Percentiles rank a stretch among this genome's conserved stretches.
These are phyloP conservation scores for Eimeria mitis DNA, from an alignment of 169 alveolate genomes.

Conservation along the genomic window DNA sequence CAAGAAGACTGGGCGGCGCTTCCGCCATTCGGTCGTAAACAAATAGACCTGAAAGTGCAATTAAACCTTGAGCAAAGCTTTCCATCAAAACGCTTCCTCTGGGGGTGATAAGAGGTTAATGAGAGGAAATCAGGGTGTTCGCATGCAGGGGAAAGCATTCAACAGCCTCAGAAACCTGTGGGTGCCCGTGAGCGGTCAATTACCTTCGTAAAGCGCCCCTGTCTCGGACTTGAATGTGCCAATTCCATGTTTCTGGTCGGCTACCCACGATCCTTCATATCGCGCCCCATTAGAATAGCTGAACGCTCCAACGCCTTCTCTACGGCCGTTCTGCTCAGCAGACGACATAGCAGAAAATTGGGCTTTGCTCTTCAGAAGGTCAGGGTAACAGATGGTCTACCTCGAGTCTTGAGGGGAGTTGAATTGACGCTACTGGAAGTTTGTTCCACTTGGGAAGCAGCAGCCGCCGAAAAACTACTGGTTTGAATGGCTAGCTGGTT, in stretches of 20 bases:
- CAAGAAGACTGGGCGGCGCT: slow-evolving; percentile 6
- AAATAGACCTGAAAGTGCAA: slow-evolving; percentile 37
- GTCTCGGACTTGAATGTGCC: slow-evolving; percentile 56
- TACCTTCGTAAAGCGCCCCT: slow-evolving; percentile 67
- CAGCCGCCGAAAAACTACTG: not conserved
- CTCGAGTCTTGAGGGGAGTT: not conserved
- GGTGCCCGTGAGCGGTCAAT: not conserved
- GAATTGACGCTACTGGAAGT: not conserved
- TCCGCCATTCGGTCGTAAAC: slow-evolving; percentile 59
- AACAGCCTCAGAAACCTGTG: not conserved
- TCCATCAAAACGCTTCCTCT: not conserved
- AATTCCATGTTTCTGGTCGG: slow-evolving; percentile 57
- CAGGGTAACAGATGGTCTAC: not conserved
- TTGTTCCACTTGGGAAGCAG: not conserved
- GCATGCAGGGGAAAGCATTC: no score
- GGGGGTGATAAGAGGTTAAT: no score
- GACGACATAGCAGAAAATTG: not conserved
- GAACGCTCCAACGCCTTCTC: slow-evolving; percentile 68
- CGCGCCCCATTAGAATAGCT: slow-evolving; percentile 64
- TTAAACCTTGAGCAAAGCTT: not conserved
- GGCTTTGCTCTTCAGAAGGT: not conserved
- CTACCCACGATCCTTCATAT: slow-evolving; percentile 68
- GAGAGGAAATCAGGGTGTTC: not conserved
- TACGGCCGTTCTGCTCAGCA: slow-evolving; percentile 53
- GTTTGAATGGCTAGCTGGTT: not conserved